A percentile compares a stretch with the other conserved stretches of the same genome.
Conservation (phyloP, 441 rosid genomes). For the Arabidopsis hybrid region DNA sequence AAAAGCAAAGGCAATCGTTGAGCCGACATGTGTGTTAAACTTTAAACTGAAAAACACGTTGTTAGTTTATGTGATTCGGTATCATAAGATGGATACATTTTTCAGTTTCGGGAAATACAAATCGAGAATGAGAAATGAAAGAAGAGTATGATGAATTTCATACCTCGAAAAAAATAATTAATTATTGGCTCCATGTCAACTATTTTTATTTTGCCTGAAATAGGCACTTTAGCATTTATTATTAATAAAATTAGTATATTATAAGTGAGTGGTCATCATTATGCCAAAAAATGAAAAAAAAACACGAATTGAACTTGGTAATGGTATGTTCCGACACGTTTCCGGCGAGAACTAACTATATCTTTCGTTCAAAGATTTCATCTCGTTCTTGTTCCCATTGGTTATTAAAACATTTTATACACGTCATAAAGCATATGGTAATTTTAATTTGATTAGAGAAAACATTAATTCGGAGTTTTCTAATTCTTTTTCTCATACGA, state of each 20-base stretch:
- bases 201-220: slow-evolving; percentile 17
- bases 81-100: slow-evolving; percentile 21
- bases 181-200: slow-evolving; percentile 16
- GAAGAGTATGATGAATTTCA: slow-evolving; percentile 15
- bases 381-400: slow-evolving; percentile 40
- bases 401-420: slow-evolving; percentile 11
- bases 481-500: not conserved
- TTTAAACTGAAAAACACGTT: slow-evolving; percentile 36
- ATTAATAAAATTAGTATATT: not conserved
- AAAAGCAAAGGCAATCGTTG: slow-evolving; percentile 18
- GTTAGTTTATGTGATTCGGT: slow-evolving; percentile 40
- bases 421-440: not conserved
- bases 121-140: slow-evolving; percentile 25
- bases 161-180: slow-evolving; percentile 11
- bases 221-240: slow-evolving; percentile 24
- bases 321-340: slow-evolving; percentile 39
- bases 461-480: too few relatives aligned
- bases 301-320: slow-evolving; percentile 12
- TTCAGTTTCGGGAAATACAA: slow-evolving; percentile 30
- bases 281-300: not conserved
- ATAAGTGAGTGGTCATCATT: slow-evolving; percentile 28
- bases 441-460: not conserved
- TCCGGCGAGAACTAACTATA: slow-evolving; percentile 35
- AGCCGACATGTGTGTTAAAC: slow-evolving; percentile 32
- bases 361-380: slow-evolving; percentile 35